Conservation (phyloP, 352 stramenopile genomes). For the Phytophthora idaei region DNA sequence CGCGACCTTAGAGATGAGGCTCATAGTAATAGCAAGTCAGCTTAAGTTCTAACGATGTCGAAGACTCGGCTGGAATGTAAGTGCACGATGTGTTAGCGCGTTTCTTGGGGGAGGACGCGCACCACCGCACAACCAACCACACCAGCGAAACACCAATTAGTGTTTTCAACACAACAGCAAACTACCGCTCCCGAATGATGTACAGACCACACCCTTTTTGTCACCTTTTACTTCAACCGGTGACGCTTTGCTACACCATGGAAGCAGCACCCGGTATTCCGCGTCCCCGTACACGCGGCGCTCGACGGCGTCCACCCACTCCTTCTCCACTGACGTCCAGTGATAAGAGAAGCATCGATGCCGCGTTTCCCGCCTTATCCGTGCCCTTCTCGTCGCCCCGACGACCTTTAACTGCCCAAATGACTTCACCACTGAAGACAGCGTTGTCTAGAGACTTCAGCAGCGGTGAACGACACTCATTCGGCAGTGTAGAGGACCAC, state of each 20-base stretch:
- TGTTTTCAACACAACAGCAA: not conserved
- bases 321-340: conserved; percentile 1
- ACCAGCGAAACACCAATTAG: not conserved
- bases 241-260: conserved; percentile 10
- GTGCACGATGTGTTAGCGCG: conserved; percentile 1
- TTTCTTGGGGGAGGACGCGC: conserved; percentile 18
- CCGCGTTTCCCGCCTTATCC: conserved; percentile 25
- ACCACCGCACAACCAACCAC: conserved; percentile 25
- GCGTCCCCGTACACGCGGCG: conserved; percentile 39
- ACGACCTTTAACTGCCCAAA: conserved; percentile 16
- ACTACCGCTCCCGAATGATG: not conserved
- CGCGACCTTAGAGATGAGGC: conserved; percentile 63
- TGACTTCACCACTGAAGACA: not conserved
- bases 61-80: conserved; percentile 12
- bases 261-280: conserved; percentile 23
- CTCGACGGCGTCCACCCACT: conserved; percentile 30
- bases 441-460: not conserved
- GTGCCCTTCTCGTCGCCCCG: conserved; percentile 13
- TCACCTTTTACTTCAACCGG: conserved; percentile 1
- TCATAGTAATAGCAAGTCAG: conserved; percentile 30
- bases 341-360: not conserved
- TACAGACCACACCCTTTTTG: not conserved
- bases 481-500: not conserved
- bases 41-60: conserved; percentile 21
- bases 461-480: not conserved